These are phyloP conservation scores for Claviceps sorghi DNA, from an alignment of 2,329 filamentous ascomycete genomes.

Conservation along the genomic window DNA sequence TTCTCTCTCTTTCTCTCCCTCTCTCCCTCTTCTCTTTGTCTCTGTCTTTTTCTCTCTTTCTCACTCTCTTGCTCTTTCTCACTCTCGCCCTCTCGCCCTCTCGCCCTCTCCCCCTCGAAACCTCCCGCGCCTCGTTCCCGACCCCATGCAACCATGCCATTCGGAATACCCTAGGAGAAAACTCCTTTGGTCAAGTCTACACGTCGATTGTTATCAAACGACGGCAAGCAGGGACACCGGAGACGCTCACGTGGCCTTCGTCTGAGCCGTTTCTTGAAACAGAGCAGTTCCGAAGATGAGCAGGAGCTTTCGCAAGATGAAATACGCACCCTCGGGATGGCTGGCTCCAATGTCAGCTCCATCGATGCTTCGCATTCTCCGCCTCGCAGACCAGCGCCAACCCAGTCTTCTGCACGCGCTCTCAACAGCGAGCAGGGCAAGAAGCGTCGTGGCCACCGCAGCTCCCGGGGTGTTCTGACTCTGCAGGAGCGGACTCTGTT, in stretches of 20 bases:
- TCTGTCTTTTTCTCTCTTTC: too few relatives aligned
- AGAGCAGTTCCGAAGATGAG: background rate
- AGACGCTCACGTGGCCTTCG: background rate
- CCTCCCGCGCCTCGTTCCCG: background rate
- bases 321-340: background rate
- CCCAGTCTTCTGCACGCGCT: background rate
- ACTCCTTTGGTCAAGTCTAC: constrained; percentile 1
- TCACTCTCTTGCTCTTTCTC: too few relatives aligned
- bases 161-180: background rate
- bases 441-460: background rate
- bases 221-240: background rate
- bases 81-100: too few relatives aligned
- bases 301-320: background rate
- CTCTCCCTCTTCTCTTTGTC: too few relatives aligned
- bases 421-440: background rate
- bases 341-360: background rate
- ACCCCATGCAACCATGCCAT: background rate
- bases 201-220: background rate
- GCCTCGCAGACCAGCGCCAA: background rate
- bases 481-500: background rate
- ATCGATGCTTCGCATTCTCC: background rate
- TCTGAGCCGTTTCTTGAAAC: too few relatives aligned
- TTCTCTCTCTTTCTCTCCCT: background rate
- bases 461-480: background rate
- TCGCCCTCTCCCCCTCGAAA: too few relatives aligned